phyloP scores from a whole-genome alignment of 2,329 filamentous ascomycete genomes.

The Podosphaera aphanis region DNA sequence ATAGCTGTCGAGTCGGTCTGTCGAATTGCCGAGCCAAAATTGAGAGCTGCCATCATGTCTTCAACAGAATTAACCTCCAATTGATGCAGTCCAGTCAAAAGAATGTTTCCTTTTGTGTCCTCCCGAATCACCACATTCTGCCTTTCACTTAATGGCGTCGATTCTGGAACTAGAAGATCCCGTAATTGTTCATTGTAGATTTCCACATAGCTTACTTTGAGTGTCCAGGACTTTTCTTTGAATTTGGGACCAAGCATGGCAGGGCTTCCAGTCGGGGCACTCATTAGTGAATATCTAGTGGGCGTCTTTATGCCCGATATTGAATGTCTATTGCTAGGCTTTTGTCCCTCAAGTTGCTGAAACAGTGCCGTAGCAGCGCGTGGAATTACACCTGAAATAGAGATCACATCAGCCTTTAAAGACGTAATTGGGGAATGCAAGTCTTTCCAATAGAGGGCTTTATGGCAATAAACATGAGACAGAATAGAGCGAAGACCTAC shows the following conservation, averaged over 20 bases:
- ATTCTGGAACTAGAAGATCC: constrained; percentile 65
- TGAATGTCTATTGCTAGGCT: constrained; percentile 32
- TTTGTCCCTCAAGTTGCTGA: constrained; percentile 48
- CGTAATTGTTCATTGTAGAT: constrained; percentile 96
- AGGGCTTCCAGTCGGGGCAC: constrained; percentile 4
- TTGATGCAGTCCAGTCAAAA: constrained; percentile 74
- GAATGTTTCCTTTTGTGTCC: constrained; percentile 80
- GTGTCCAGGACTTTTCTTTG: constrained; percentile 58
- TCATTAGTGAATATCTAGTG: constrained; percentile 43
- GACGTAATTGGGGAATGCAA: constrained; percentile 1
- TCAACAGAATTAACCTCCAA: constrained; percentile 78
- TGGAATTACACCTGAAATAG: constrained; percentile 60
- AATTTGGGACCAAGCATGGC: constrained; percentile 5
- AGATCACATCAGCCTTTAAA: constrained; percentile 6
- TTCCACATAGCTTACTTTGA: constrained; percentile 86
- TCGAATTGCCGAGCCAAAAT: constrained; percentile 79
- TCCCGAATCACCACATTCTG: constrained; percentile 74
- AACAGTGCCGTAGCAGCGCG: constrained; percentile 72
- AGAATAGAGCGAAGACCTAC: constrained; percentile 26
- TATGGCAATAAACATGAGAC: neutral
- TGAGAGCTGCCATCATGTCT: constrained; percentile 69
- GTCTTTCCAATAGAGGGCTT: neutral
- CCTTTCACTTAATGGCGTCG: constrained; percentile 45
- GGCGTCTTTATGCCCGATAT: constrained; percentile 64
- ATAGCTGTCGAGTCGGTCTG: constrained; percentile 95